Percentiles rank a stretch among this genome's conserved stretches.
These are phyloP conservation scores for Phytophthora citricola DNA, from an alignment of 352 stramenopile genomes.

Conservation along the genomic window DNA sequence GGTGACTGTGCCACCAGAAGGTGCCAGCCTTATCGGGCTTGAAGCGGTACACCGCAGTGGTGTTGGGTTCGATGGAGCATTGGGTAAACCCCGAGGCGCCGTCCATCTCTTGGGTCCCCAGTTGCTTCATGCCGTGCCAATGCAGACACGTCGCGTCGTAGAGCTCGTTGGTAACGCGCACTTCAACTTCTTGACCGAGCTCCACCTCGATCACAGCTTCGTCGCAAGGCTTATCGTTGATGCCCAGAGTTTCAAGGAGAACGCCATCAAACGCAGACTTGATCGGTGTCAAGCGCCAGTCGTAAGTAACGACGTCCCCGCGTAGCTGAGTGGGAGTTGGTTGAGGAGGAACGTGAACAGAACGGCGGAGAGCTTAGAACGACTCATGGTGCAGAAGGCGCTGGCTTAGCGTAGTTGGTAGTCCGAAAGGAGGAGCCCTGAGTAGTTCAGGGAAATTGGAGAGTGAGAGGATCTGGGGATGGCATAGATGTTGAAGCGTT, in stretches of 20 bases:
- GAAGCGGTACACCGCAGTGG: constrained; percentile 37
- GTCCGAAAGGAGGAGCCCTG: constrained; percentile 9
- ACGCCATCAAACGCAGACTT: constrained; percentile 31
- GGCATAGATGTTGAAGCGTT: background rate
- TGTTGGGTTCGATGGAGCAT: constrained; percentile 33
- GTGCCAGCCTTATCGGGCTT: constrained; percentile 36
- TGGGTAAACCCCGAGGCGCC: constrained; percentile 41
- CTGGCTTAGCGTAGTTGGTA: constrained; percentile 10
- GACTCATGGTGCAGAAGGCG: constrained; percentile 10
- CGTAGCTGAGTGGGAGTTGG: constrained; percentile 1
- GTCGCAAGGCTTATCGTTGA: constrained; percentile 29
- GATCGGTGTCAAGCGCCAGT: constrained; percentile 31
- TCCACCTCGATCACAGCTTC: constrained; percentile 33
- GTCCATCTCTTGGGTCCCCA: constrained; percentile 45
- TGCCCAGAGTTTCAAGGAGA: constrained; percentile 16
- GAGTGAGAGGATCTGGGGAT: constrained; percentile 5
- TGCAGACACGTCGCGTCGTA: constrained; percentile 31
- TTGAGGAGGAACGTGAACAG: constrained; percentile 3
- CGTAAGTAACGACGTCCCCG: constrained; percentile 27
- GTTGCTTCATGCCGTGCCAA: constrained; percentile 44
- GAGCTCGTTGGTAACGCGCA: constrained; percentile 35
- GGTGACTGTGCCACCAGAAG: constrained; percentile 49
- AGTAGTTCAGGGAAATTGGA: constrained; percentile 21
- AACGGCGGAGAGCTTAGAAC: background rate
- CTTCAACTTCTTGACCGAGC: constrained; percentile 34